These are phyloP conservation scores for Lippia alba DNA, from an alignment of 305 asterid genomes.

Conservation along the genomic window DNA sequence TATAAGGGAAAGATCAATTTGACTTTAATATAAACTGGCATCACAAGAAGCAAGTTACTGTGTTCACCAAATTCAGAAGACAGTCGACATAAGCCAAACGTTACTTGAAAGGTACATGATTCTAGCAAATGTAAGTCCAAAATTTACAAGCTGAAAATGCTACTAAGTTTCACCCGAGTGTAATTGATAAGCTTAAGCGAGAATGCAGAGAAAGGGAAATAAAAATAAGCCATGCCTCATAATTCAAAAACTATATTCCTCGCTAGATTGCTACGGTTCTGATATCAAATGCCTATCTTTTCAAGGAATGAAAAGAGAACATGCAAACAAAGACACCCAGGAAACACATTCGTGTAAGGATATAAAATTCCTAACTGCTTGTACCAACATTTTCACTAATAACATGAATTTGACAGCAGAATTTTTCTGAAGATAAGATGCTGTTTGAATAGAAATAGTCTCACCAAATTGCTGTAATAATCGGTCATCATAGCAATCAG, in stretches of 20 bases:
- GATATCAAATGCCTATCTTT: conserved; percentile 26
- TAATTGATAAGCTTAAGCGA: conserved; percentile 10
- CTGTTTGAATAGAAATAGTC: conserved; percentile 32
- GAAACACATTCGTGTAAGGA: conserved; percentile 12
- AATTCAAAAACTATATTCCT: conserved; percentile 3
- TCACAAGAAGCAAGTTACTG: conserved; percentile 21
- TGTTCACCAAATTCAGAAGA: conserved; percentile 24
- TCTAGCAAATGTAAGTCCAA: conserved; percentile 9
- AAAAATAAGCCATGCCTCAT: conserved; percentile 14
- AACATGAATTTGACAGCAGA: conserved; percentile 29
- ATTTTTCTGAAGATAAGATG: conserved; percentile 18
- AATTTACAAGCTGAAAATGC: conserved; percentile 26
- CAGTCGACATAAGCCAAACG: conserved; percentile 10
- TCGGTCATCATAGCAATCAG: conserved; percentile 97
- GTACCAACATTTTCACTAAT: conserved; percentile 19
- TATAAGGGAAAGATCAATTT: conserved; percentile 48
- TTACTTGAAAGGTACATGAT: conserved; percentile 9
- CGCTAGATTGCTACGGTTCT: conserved; percentile 14
- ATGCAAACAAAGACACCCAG: conserved; percentile 17
- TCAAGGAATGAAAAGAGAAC: conserved; percentile 9
- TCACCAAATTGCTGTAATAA: conserved; percentile 89
- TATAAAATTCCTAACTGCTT: conserved; percentile 19
- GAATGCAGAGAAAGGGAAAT: neutral
- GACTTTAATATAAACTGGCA: conserved; percentile 22
- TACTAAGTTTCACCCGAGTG: conserved; percentile 13